These are phyloP conservation scores for Penicillium longicatenatum DNA, from an alignment of 495 filamentous ascomycete species.

Conservation along the genomic window DNA sequence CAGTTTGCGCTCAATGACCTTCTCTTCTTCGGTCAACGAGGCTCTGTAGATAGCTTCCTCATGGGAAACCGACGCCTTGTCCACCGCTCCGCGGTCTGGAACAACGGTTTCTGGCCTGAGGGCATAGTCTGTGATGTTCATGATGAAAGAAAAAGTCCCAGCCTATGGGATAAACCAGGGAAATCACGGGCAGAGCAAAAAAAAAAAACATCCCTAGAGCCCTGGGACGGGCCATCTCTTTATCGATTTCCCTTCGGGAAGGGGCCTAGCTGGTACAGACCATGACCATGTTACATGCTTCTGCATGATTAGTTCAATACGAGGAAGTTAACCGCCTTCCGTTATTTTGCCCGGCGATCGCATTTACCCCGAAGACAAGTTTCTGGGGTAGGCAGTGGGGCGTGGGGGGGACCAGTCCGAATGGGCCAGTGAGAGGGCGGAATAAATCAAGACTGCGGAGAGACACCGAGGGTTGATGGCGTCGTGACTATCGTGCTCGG, in stretches of 20 bases:
- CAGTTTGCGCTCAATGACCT: constrained; percentile 48
- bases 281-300: not conserved
- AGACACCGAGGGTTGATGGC: not conserved
- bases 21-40: constrained; percentile 47
- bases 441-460: not conserved
- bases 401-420: constrained; percentile 13
- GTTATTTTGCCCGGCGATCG: constrained; percentile 3
- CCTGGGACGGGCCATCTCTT: not conserved
- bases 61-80: constrained; percentile 40
- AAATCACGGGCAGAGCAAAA: not conserved
- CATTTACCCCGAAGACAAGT: constrained; percentile 4
- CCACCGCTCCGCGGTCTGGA: constrained; percentile 42
- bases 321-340: constrained; percentile 1
- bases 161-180: not conserved
- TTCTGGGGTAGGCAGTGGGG: constrained; percentile 15
- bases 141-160: constrained; percentile 9
- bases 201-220: not conserved
- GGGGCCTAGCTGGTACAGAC: not conserved
- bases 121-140: constrained; percentile 20
- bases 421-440: not conserved
- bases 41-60: constrained; percentile 46
- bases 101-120: constrained; percentile 11
- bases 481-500: not conserved
- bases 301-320: not conserved
- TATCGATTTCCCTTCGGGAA: not conserved